Base-by-base conservation (phyloP, 148 eudicot species). In the Salicornia ramosissima region DNA sequence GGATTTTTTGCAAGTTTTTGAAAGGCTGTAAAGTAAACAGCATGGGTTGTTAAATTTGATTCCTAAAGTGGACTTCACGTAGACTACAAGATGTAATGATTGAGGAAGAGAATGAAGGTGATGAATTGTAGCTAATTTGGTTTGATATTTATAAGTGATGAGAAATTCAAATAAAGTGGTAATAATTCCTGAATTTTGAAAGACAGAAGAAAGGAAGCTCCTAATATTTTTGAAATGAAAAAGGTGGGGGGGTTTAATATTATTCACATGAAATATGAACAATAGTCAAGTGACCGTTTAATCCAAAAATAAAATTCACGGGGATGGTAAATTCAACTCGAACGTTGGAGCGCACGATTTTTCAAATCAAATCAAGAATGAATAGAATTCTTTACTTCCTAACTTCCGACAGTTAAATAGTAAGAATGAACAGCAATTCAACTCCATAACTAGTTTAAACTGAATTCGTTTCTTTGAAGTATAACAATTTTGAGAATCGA, bases 301-400 rank as follows among this genome's bases (percentile, higher is more conserved):
- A 67, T 43, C 11, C n/a, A n/a, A 28, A n/a, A 58, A 39, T 18
- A 65, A n/a, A 43, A 74, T 53, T 85, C 90, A 89, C 90, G 87
- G 71, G 95, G 67, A 74, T 69, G 73, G 65, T 80, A 77, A 82
- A 59, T 82, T 58, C 64, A 52, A 55, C 67, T 68, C 54, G 81
- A 85, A 85, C 87, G 84, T 86, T 86, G 96, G 96, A 85, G 87
- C 91, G 91, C 88, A 85, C 82, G 67, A 74, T 53, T 14, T 21
- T 81, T 86, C 79, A 72, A 82, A 80, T 45, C 34, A 28, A 29
- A 57, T 36, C 55, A 6, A 45, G 10, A 45, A 49, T 14, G 0
- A 46, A 15, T 46, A 13, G 13, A 19, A 13, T 46, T 46, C 0
- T 5, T 46, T 46, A 0, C 50, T 42, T 42, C 13, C 11, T 0